Conservation (phyloP, 169 alveolate species). For the Plasmodium cynomolgi region DNA sequence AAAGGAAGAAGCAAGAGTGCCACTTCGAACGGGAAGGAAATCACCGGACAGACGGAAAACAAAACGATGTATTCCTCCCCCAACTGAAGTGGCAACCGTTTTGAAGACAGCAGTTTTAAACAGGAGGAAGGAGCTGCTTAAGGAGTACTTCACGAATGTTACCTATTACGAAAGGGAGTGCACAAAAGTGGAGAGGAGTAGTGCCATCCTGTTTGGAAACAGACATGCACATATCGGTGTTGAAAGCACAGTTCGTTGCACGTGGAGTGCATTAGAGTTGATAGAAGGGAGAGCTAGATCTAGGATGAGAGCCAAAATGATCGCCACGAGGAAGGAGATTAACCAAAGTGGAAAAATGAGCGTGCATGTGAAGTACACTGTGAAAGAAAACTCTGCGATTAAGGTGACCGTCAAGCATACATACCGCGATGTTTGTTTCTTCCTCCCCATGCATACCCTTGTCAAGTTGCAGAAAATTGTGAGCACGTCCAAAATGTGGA, state of each 20-base stretch:
- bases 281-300: not conserved
- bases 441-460: slow-evolving; percentile 2
- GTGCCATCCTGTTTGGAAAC: not conserved
- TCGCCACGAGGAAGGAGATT: not conserved
- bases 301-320: not conserved
- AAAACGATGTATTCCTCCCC: not conserved
- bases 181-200: not conserved
- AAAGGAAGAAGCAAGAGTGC: not conserved
- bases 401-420: not conserved
- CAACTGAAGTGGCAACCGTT: not conserved
- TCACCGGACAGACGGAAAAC: not conserved
- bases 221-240: not conserved
- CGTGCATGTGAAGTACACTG: not conserved
- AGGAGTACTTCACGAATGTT: not conserved
- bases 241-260: not conserved
- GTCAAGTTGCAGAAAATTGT: not conserved
- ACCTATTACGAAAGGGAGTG: not conserved
- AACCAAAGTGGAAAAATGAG: not conserved
- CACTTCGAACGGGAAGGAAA: not conserved
- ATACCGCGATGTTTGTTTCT: not conserved
- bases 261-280: not conserved
- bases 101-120: not conserved
- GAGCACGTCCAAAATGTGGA: not conserved
- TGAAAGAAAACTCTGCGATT: not conserved
- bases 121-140: not conserved